phyloP scores from a whole-genome alignment of 257 asterid species.

The Knoxia roxburghii region DNA sequence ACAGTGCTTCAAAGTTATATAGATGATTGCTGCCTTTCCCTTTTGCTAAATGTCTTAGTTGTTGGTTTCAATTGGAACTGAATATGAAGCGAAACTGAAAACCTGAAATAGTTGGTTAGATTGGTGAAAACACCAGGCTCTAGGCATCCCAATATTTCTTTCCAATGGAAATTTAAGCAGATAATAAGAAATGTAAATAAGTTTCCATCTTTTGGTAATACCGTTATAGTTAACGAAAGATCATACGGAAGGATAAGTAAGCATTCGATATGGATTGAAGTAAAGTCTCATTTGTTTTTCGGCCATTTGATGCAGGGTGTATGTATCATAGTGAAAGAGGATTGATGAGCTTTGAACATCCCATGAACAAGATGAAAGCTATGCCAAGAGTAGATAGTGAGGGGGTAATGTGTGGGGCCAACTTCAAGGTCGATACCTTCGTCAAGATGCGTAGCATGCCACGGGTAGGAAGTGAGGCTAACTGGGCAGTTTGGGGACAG shows the following conservation, averaged over 20 bases:
- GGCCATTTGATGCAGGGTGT: conserved; percentile 51
- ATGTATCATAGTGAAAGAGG: conserved; percentile 88
- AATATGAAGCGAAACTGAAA: not conserved
- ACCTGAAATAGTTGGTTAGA: not conserved
- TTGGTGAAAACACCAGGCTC: not conserved
- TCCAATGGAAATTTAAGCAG: not conserved
- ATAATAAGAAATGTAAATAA: not conserved
- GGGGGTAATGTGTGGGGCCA: conserved; percentile 87
- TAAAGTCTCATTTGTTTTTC: not conserved
- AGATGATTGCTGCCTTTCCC: not conserved
- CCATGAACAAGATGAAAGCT: conserved; percentile 80
- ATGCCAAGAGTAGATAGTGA: conserved; percentile 95
- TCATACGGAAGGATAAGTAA: not conserved
- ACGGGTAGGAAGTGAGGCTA: conserved; percentile 92
- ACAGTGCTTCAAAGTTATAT: not conserved
- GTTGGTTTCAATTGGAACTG: not conserved
- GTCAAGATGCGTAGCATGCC: conserved; percentile 80
- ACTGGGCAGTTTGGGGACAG: conserved; percentile 77
- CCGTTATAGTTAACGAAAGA: no score
- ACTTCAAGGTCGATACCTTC: conserved; percentile 70
- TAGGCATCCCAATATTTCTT: not conserved
- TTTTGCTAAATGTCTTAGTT: not conserved
- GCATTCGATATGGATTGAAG: not conserved
- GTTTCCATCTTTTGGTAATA: not conserved
- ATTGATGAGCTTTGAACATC: conserved; percentile 86